phyloP scores from a whole-genome alignment of 164 flowering plant genomes.

The grape (Vitis vinifera) region ASM3070453v1 NC_081810.1:6934001-6934500 shows the following conservation, averaged over 20 bases:
- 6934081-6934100: too few species aligned
- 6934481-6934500: background rate
- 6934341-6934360: background rate
- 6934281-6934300: too few species aligned
- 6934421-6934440: background rate
- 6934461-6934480: background rate
- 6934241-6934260: too few species aligned
- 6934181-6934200: background rate
- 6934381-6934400: background rate
- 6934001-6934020: background rate
- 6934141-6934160: background rate
- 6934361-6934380: background rate
- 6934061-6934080: too few species aligned
- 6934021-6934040: too few species aligned
- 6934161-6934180: background rate
- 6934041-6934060: too few species aligned
- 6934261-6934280: too few species aligned
- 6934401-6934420: background rate
- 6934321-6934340: too few species aligned
- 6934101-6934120: too few species aligned
- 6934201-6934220: background rate
- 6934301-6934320: too few species aligned
- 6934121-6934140: too few species aligned
- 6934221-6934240: too few species aligned
- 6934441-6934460: background rate